Conservation (phyloP, 345 rosid species). For the Citrus medica region DNA sequence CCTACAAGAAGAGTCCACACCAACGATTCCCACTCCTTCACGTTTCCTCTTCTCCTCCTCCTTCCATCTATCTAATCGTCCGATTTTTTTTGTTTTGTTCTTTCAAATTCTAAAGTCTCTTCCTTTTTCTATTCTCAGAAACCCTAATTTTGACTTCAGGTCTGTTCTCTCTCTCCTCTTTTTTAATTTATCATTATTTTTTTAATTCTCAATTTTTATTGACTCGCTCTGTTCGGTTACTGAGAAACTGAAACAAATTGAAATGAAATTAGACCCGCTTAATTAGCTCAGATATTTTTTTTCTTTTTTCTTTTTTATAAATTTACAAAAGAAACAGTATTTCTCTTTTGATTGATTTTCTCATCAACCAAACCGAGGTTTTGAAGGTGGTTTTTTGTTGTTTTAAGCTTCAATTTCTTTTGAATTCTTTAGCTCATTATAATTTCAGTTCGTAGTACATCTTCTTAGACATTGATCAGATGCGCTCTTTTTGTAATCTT, state of each 20-base stretch:
- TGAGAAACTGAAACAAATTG: not conserved
- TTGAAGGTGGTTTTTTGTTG: not conserved
- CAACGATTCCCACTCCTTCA: constrained; percentile 22
- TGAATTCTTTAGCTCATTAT: not conserved
- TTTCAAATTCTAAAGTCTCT: not conserved
- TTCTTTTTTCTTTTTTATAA: no score
- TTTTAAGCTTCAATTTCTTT: not conserved
- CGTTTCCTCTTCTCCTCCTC: constrained; percentile 18
- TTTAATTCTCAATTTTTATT: not conserved
- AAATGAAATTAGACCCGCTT: not conserved
- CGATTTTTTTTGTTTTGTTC: not conserved
- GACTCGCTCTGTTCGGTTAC: constrained; percentile 12
- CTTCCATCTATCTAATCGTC: constrained; percentile 1
- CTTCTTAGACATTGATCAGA: not conserved
- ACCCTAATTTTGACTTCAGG: constrained; percentile 21
- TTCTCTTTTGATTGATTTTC: not conserved
- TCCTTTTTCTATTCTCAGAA: constrained; percentile 6
- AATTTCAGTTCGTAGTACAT: not conserved
- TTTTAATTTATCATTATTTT: not conserved
- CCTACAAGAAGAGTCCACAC: not conserved
- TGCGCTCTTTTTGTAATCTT: not conserved
- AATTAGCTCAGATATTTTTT: not conserved
- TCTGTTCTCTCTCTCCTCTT: constrained; percentile 6
- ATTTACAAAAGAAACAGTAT: not conserved
- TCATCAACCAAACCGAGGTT: not conserved